Base-by-base conservation (phyloP, 1,284 basidiomycete genomes). In the Golubevia sp. region DNA sequence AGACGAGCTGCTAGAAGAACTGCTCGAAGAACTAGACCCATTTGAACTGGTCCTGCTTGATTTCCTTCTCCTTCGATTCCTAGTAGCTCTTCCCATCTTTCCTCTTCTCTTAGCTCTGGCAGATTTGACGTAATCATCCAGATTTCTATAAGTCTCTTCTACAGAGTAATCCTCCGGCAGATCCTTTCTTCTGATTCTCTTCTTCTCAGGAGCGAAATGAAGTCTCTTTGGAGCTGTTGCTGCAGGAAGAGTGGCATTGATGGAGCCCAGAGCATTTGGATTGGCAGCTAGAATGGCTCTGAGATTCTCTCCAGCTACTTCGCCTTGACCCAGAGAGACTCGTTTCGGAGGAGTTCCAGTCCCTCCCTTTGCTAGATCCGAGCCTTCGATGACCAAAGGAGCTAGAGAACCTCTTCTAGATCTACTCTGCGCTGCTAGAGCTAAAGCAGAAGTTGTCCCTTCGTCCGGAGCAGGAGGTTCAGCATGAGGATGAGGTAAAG, bases 101-200 rank as follows among this genome's bases (percentile, higher is more conserved):
- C 38, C 3, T 48, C 62, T 38, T 70, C 63, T 20, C 77, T 60
- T 2, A 63, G 62, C 13, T 61, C 61, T 20, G 77, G 72, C 21
- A 74, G 69, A 15, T 71, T 64, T 55, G n/a, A 83, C 74, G 56
- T 73, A 82, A 2, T 71, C 53, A 30, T 82, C 79, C 0, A 83
- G 64, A n/a, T 73, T 71, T 7, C 80, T 72, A 58, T 80, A 83
- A 3, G 70, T 64, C 5, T 83, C 80, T 25, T 68, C 70, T 2
- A 67, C 67, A 21, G 79, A 72, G 55, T 70, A 83, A 54, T 66
- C 67, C 7, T 59, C 52, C 1, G 80, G 80, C 38, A 83, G 58
- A 55, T 83, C 78, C 44, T 75, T 67, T n/a, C 70, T 72, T 20
- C 70, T 68, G 6, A 83, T 55, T 8, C 73, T 65, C 53, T 59